phyloP scores from a whole-genome alignment of 2,329 filamentous ascomycete genomes.

The Stagonosporopsis vannaccii region DNA sequence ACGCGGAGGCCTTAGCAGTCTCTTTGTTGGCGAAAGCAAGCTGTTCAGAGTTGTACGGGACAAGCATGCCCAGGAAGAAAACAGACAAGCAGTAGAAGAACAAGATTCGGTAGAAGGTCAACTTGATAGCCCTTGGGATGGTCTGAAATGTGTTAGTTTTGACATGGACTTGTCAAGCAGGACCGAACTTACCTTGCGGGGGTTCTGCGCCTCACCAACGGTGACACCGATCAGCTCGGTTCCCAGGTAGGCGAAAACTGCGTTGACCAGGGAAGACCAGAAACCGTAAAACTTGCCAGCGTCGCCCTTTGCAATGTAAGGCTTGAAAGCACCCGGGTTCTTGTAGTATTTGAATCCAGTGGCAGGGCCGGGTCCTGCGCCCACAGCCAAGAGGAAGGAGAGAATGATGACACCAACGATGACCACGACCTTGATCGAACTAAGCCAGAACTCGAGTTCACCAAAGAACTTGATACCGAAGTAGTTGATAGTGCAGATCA shows the following conservation, averaged over 20 bases:
- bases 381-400: conserved; percentile 54
- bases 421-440: conserved; percentile 55
- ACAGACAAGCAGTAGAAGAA: conserved; percentile 81
- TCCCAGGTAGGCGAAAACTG: conserved; percentile 78
- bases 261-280: conserved; percentile 76
- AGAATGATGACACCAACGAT: conserved; percentile 57
- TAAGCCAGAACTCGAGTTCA: conserved; percentile 60
- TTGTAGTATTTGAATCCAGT: conserved; percentile 57
- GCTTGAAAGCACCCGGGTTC: conserved; percentile 54
- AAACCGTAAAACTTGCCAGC: conserved; percentile 55
- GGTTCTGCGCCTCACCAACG: conserved; percentile 81
- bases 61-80: conserved; percentile 76
- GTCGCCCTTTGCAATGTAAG: conserved; percentile 45
- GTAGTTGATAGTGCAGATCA: conserved; percentile 56
- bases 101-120: conserved; percentile 82
- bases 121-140: conserved; percentile 78
- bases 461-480: conserved; percentile 66
- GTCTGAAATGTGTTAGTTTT: conserved; percentile 49
- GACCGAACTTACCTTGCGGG: conserved; percentile 58
- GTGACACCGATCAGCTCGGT: conserved; percentile 79
- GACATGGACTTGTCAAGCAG: too few species aligned
- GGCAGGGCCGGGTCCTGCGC: conserved; percentile 50
- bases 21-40: conserved; percentile 66
- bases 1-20: conserved; percentile 59
- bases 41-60: conserved; percentile 71